Evolutionary conservation across 139 green algal species (phyloP), one percentile per base, ranked within the genome.

Genomic region (Zygnema circumcarinatum): DNA sequence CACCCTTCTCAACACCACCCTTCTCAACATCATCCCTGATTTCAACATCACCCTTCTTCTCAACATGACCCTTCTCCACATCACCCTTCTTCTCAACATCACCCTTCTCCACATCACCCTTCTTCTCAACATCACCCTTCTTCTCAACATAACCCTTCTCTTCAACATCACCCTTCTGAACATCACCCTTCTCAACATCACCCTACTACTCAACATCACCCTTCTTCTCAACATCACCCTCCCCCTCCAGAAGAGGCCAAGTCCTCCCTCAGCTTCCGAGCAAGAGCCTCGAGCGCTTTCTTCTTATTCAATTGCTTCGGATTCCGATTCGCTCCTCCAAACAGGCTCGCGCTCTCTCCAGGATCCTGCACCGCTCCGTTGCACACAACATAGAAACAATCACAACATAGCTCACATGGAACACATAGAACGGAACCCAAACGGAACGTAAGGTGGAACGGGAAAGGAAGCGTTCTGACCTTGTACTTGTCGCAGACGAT

Each of bases 401-500:
- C 0, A 76, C 16, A 79, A n/a, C n/a, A n/a, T n/a, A n/a, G n/a
- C n/a, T n/a, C n/a, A n/a, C n/a, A n/a, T n/a, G n/a, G n/a, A n/a
- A n/a, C n/a, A n/a, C n/a, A n/a, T n/a, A n/a, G n/a, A n/a, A n/a
- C n/a, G n/a, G n/a, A n/a, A n/a, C n/a, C n/a, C n/a, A n/a, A n/a
- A n/a, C n/a, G n/a, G n/a, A n/a, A n/a, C n/a, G n/a, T n/a, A n/a
- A n/a, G n/a, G n/a, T n/a, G n/a, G n/a, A n/a, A n/a, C n/a, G n/a
- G n/a, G n/a, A n/a, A n/a, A n/a, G n/a, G 25, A 25, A n/a, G 25
- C 38, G 2, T 35, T 31, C n/a, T 40, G 16, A 81, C 84, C 85
- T 89, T 89, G 81, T 82, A 90, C 79, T 90, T 90, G 21, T 90
- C 85, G 38, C 47, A 80, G 1, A 87, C 79, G 31, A 87, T 81